Conservation (phyloP, 2,329 filamentous ascomycete genomes). For the Arthrobotrys iridis region DNA sequence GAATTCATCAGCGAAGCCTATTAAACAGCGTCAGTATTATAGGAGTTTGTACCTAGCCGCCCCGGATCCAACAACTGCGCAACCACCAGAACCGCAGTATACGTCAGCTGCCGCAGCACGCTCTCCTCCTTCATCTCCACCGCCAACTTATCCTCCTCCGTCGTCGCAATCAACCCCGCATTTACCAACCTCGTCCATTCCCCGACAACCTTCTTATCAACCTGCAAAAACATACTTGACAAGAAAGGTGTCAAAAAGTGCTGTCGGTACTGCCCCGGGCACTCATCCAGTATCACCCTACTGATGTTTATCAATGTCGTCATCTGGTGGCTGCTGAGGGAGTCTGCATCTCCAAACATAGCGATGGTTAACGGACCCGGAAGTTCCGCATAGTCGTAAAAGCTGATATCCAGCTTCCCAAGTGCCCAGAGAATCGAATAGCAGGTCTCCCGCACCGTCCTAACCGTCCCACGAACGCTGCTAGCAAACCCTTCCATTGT, state of each 20-base stretch:
- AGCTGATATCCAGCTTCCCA: slow-evolving; percentile 84
- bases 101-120: slow-evolving; percentile 89
- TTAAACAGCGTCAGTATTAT: background rate
- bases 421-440: slow-evolving; percentile 96
- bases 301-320: slow-evolving; percentile 92
- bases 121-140: slow-evolving; percentile 99
- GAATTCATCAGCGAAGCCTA: background rate
- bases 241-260: slow-evolving; percentile 88
- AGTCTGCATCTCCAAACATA: slow-evolving; percentile 81
- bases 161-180: slow-evolving; percentile 59
- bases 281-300: slow-evolving; percentile 88
- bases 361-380: slow-evolving; percentile 84
- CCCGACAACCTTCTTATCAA: slow-evolving; percentile 83
- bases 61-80: slow-evolving; percentile 84
- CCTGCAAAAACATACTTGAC: slow-evolving; percentile 81
- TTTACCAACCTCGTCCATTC: slow-evolving; percentile 84
- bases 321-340: slow-evolving; percentile 89
- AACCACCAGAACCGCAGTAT: slow-evolving; percentile 90
- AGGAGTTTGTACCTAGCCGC: slow-evolving; percentile 69
- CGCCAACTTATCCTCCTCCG: slow-evolving; percentile 79
- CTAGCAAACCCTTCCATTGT: slow-evolving; percentile 95
- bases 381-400: slow-evolving; percentile 88
- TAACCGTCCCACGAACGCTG: slow-evolving; percentile 85
- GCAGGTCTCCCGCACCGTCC: slow-evolving; percentile 89
- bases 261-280: slow-evolving; percentile 78